These are phyloP conservation scores for Niebla homalea DNA, from an alignment of 495 filamentous ascomycete genomes.

Conservation along the genomic window DNA sequence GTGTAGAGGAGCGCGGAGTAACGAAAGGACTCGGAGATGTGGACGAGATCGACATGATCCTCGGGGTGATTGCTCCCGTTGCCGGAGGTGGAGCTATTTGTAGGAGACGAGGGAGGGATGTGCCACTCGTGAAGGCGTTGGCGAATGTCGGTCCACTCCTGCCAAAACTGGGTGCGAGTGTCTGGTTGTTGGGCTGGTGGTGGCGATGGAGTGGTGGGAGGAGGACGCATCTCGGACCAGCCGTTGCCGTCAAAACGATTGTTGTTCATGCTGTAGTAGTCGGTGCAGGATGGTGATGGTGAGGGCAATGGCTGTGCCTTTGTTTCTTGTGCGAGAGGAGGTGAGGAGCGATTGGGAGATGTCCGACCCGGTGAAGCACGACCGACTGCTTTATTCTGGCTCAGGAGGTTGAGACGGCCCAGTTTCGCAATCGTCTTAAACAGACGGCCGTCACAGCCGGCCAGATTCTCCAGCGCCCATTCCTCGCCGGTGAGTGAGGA, in stretches of 20 bases:
- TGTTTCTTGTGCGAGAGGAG: slow-evolving; percentile 13
- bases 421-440: slow-evolving; percentile 68
- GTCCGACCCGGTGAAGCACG: slow-evolving; percentile 18
- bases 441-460: slow-evolving; percentile 71
- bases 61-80: slow-evolving; percentile 16
- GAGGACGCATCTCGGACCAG: slow-evolving; percentile 39
- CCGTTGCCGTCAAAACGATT: slow-evolving; percentile 51
- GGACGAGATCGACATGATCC: slow-evolving; percentile 36
- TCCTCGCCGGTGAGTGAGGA: slow-evolving; percentile 53
- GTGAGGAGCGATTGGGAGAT: slow-evolving; percentile 3
- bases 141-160: slow-evolving; percentile 71
- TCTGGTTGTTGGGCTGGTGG: slow-evolving; percentile 14
- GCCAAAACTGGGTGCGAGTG: slow-evolving; percentile 57
- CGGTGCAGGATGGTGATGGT: slow-evolving; percentile 29
- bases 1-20: slow-evolving; percentile 82
- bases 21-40: slow-evolving; percentile 78
- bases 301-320: slow-evolving; percentile 17
- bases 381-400: slow-evolving; percentile 53
- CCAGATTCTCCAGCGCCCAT: slow-evolving; percentile 71
- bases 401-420: slow-evolving; percentile 78
- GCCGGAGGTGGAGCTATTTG: slow-evolving; percentile 15
- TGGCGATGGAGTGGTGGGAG: slow-evolving; percentile 22
- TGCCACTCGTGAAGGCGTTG: slow-evolving; percentile 69
- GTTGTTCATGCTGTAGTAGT: slow-evolving; percentile 41
- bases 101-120: slow-evolving; percentile 42